These are phyloP conservation scores for Acacia pycnantha DNA, from an alignment of 331 rosid species.

Conservation along the genomic window DNA sequence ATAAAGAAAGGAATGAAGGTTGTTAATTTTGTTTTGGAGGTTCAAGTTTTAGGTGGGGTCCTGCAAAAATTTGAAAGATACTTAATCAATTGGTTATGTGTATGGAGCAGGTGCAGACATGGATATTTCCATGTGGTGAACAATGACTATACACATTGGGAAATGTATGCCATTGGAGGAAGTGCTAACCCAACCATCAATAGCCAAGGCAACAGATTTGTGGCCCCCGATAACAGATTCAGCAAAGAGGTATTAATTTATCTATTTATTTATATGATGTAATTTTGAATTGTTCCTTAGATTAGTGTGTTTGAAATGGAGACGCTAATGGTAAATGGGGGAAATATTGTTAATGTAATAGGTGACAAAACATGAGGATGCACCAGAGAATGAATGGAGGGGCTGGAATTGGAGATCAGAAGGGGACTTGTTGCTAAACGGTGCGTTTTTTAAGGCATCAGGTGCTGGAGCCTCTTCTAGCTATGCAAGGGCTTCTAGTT, in stretches of 20 bases:
- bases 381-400: constrained; percentile 76
- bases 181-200: constrained; percentile 94
- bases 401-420: constrained; percentile 91
- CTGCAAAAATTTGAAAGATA: neutral
- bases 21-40: neutral
- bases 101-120: constrained; percentile 68
- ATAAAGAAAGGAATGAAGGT: neutral
- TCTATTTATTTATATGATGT: too few species aligned
- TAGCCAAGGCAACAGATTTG: constrained; percentile 91
- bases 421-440: constrained; percentile 76
- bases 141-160: constrained; percentile 98
- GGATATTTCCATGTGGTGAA: constrained; percentile 98
- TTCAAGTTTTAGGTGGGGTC: neutral
- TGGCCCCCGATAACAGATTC: constrained; percentile 69
- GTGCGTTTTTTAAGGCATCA: constrained; percentile 80
- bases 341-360: constrained; percentile 13
- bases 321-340: neutral
- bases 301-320: neutral
- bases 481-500: constrained; percentile 86
- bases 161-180: constrained; percentile 98
- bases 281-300: neutral
- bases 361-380: constrained; percentile 97
- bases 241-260: constrained; percentile 78
- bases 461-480: constrained; percentile 92
- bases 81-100: neutral